A percentile compares a stretch with the other conserved stretches of the same genome.
Evolutionary conservation across 495 filamentous ascomycete genomes (phyloP).

Genomic region (Penicillium odoratum): DNA sequence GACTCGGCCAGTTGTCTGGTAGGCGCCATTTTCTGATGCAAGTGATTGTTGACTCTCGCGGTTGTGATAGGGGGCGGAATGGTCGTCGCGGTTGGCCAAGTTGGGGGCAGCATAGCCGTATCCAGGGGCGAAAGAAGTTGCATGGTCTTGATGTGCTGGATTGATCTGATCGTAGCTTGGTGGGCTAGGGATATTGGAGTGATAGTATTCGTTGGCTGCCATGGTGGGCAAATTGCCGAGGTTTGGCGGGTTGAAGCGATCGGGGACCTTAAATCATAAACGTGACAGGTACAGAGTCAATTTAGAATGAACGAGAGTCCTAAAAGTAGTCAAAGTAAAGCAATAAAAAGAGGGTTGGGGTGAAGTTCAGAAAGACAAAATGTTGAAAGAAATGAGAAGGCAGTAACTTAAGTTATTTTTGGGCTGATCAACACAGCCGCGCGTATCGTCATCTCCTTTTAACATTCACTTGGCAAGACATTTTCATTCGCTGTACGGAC

Average conservation of each 20-base stretch:
- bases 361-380: background rate
- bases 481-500: background rate
- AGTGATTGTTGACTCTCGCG: constrained; percentile 46
- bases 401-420: constrained; percentile 35
- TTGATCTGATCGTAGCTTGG: constrained; percentile 45
- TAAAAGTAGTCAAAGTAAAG: background rate
- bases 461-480: background rate
- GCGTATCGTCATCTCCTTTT: constrained; percentile 13
- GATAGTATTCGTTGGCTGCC: constrained; percentile 84
- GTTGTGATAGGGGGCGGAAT: constrained; percentile 35
- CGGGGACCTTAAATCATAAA: background rate
- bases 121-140: constrained; percentile 26
- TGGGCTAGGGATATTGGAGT: constrained; percentile 44
- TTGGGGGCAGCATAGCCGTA: constrained; percentile 31
- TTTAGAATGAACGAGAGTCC: background rate
- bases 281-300: background rate
- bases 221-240: constrained; percentile 49
- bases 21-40: constrained; percentile 35
- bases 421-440: constrained; percentile 31
- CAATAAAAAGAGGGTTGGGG: constrained; percentile 1
- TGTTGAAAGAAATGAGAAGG: constrained; percentile 13
- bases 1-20: constrained; percentile 32
- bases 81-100: constrained; percentile 29
- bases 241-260: constrained; percentile 6
- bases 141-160: constrained; percentile 28